Conservation (phyloP, 2,329 filamentous ascomycete species). For the Hymenoscyphus repandus region DNA sequence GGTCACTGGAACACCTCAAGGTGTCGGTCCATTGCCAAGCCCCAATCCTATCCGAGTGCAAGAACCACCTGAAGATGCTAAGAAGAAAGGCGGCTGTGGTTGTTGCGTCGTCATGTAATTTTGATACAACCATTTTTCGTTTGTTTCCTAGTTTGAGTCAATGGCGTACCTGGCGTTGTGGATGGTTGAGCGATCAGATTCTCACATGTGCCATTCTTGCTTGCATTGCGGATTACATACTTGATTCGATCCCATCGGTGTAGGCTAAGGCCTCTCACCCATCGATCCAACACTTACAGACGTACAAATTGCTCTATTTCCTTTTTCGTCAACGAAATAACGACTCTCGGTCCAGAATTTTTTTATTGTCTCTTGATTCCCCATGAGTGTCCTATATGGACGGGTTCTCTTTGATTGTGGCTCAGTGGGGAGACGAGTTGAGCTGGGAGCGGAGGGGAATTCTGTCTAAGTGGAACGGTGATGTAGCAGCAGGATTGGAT, state of each 20-base stretch:
- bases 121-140: conserved; percentile 8
- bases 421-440: too few relatives aligned
- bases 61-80: conserved; percentile 47
- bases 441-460: too few relatives aligned
- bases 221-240: not conserved
- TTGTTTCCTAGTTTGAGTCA: not conserved
- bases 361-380: not conserved
- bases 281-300: not conserved
- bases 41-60: conserved; percentile 44
- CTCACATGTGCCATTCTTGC: not conserved
- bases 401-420: not conserved
- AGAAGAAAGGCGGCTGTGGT: conserved; percentile 41
- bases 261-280: not conserved
- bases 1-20: conserved; percentile 35
- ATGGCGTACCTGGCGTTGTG: conserved; percentile 1
- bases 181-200: conserved; percentile 3
- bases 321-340: not conserved
- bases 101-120: conserved; percentile 48
- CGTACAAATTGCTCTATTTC: conserved; percentile 4
- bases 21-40: conserved; percentile 20
- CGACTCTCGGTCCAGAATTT: not conserved
- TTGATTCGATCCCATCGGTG: not conserved
- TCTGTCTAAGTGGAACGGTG: too few relatives aligned
- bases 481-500: too few relatives aligned
- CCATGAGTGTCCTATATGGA: not conserved